Evolutionary conservation across 179 eudicot genomes (phyloP).

Genomic region (Corrigiola litoralis): DNA sequence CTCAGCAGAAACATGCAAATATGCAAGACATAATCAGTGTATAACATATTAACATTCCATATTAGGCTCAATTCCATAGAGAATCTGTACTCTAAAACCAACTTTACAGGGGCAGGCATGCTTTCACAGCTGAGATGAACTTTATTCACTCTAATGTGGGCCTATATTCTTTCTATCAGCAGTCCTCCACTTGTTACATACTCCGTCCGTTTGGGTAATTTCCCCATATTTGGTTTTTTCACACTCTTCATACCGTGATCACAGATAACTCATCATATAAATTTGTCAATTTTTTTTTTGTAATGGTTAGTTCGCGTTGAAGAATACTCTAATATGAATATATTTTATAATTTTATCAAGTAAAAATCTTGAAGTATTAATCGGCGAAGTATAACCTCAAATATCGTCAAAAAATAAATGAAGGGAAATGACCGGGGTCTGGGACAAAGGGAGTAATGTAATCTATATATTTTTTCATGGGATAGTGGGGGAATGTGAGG

Average conservation of each 20-base stretch:
- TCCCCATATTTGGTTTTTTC: background rate
- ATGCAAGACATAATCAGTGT: background rate
- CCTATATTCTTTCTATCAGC: slow-evolving; percentile 26
- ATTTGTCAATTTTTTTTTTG: too few relatives aligned
- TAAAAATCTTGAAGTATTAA: too few relatives aligned
- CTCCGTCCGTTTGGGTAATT: too few relatives aligned
- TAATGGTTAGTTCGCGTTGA: too few relatives aligned
- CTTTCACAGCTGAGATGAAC: slow-evolving; percentile 27
- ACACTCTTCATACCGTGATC: too few relatives aligned
- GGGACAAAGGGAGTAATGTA: too few relatives aligned
- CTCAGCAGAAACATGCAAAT: background rate
- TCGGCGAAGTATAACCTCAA: too few relatives aligned
- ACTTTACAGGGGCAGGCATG: slow-evolving; percentile 28
- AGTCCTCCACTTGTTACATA: background rate
- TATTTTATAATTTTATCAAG: too few relatives aligned
- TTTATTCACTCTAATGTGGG: slow-evolving; percentile 27
- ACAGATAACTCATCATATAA: too few relatives aligned
- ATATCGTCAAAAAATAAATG: too few relatives aligned
- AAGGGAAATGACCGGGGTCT: too few relatives aligned
- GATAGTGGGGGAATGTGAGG: slow-evolving; percentile 34
- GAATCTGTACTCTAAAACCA: slow-evolving; percentile 22
- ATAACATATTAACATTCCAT: background rate
- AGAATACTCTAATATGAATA: too few relatives aligned
- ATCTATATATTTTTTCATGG: slow-evolving; percentile 8
- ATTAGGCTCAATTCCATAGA: slow-evolving; percentile 3